Conservation (phyloP, 2,329 filamentous ascomycete species). For the Didymella exigua region DNA sequence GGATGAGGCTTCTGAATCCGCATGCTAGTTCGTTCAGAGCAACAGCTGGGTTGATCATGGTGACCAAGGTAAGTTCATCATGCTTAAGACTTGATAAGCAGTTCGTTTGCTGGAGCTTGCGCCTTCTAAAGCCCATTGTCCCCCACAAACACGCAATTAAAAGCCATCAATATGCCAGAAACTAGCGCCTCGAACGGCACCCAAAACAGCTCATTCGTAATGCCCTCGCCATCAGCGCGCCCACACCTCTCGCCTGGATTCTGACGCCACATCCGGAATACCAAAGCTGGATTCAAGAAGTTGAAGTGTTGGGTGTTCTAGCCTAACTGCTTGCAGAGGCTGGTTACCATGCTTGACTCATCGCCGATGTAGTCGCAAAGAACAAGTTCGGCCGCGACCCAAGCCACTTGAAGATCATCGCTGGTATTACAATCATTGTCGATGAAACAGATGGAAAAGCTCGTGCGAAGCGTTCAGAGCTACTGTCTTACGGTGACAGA, state of each 20-base stretch:
- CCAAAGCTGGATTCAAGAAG: constrained; percentile 48
- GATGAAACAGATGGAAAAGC: constrained; percentile 69
- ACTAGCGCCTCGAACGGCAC: not conserved
- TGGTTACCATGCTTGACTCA: constrained; percentile 44
- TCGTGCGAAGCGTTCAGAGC: constrained; percentile 63
- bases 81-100: not conserved
- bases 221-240: constrained; percentile 7
- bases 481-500: constrained; percentile 48
- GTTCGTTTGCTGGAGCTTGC: not conserved
- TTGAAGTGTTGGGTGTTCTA: constrained; percentile 36
- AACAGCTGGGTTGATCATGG: not conserved
- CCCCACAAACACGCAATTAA: not conserved
- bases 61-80: not conserved
- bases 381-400: too few species aligned
- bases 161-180: not conserved
- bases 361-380: constrained; percentile 54
- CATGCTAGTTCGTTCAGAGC: not conserved
- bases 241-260: constrained; percentile 7
- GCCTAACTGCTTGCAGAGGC: constrained; percentile 40
- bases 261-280: not conserved
- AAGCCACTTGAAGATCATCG: too few species aligned
- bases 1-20: not conserved
- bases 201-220: constrained; percentile 1
- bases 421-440: constrained; percentile 63
- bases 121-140: not conserved